Percentiles rank a stretch among this genome's conserved stretches.
Conservation (phyloP, 768 basidiomycete genomes). For the Tylopilus felleus region DNA sequence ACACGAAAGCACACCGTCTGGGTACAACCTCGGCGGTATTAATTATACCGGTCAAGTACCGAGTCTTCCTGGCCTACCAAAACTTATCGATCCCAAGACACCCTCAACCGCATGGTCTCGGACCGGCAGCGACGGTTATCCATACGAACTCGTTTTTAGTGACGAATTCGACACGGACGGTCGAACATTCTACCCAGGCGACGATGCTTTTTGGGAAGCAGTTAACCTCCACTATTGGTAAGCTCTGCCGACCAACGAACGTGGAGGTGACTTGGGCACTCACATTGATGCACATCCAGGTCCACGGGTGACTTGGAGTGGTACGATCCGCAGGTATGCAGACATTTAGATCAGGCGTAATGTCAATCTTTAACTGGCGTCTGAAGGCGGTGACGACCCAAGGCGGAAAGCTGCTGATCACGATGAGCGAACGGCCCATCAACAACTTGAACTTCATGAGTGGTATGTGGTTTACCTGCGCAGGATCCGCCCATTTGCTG, state of each 20-base stretch:
- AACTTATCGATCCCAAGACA: constrained; percentile 75
- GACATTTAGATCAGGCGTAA: neutral
- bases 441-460: constrained; percentile 85
- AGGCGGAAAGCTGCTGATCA: constrained; percentile 77
- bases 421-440: constrained; percentile 62
- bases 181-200: constrained; percentile 74
- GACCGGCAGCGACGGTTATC: constrained; percentile 70
- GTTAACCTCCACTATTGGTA: constrained; percentile 82
- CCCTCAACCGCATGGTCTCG: constrained; percentile 53
- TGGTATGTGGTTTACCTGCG: constrained; percentile 41
- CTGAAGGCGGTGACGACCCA: constrained; percentile 64
- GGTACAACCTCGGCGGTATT: constrained; percentile 81
- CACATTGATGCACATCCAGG: constrained; percentile 23
- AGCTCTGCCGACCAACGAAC: constrained; percentile 4
- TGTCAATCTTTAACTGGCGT: neutral
- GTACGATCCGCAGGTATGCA: constrained; percentile 69
- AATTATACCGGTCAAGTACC: constrained; percentile 90
- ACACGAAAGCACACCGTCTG: constrained; percentile 32
- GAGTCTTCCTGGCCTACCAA: constrained; percentile 59
- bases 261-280: neutral
- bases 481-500: neutral
- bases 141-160: constrained; percentile 83
- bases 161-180: constrained; percentile 79
- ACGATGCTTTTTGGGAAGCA: constrained; percentile 85
- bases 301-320: constrained; percentile 79